Evolutionary conservation across 768 basidiomycete species (phyloP), one percentile per base, ranked within the genome.

Genomic region (Suillus tomentosus): DNA sequence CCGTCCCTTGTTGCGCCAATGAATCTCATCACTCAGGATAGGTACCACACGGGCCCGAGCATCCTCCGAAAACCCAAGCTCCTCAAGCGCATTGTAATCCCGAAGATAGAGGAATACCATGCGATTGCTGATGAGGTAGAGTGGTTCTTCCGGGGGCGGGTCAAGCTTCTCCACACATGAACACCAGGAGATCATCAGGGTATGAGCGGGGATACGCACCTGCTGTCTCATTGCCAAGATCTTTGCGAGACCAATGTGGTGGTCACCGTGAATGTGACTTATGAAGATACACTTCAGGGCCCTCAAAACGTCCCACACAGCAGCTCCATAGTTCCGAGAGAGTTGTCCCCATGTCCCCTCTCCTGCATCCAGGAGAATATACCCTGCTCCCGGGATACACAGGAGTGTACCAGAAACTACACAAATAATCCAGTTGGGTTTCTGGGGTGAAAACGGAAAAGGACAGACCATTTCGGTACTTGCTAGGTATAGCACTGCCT

Each of bases 301-400:
- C n/a, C 87, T 79, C 60, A 95, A 78, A 15, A 89, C 80, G 14
- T 85, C 72, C 81, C 85, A 85, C 3, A 85, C 85, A 62, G 80
- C 81, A 11, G 71, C 66, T 2, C 95, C 95, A 71, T 89, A 96
- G 56, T 88, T 84, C 4, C 96, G 83, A 3, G 82, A 81, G 4
- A 98, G 82, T 71, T 98, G 96, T 2, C 95, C 95, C 83, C 90
- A 91, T 0, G 95, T 95, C 0, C 95, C 95, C 77, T 99, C 96
- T 0, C 96, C 96, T 0, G 84, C 84, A 67, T 99, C 96, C 2
- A 98, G 82, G n/a, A 98, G 77, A 40, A 97, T 77, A 65, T 84
- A 87, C 0, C 93, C 92, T 62, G 81, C 80, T 1, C 78, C 76
- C 0, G 96, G 95, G 42, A 96, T 87, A 56, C 82, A 82, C 7